Evolutionary conservation across 805 yeast species (phyloP).

Genomic region (Candida ulmi): DNA sequence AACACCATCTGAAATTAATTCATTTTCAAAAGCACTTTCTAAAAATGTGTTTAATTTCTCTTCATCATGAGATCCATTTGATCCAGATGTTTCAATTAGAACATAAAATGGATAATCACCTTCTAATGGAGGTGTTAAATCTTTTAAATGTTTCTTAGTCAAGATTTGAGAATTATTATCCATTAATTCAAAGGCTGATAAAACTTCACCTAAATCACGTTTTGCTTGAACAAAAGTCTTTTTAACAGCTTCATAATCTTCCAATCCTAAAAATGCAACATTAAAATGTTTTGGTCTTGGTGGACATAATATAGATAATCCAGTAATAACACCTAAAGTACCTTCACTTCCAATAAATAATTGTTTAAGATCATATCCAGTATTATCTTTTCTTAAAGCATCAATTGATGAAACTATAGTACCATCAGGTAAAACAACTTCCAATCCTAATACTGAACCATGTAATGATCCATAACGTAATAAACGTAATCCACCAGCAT

Average conservation of each 20-base stretch:
- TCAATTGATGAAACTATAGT: conserved; percentile 73
- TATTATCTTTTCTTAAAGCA: conserved; percentile 87
- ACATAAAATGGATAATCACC: conserved; percentile 83
- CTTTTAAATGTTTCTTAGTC: conserved; percentile 54
- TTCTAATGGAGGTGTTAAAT: conserved; percentile 71
- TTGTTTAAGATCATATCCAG: conserved; percentile 92
- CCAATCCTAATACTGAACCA: conserved; percentile 86
- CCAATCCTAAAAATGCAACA: conserved; percentile 83
- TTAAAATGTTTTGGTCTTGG: conserved; percentile 80
- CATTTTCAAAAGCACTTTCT: conserved; percentile 81
- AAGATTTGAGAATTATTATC: conserved; percentile 64
- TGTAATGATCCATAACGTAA: conserved; percentile 88
- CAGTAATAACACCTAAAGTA: conserved; percentile 85
- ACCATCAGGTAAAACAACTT: conserved; percentile 91
- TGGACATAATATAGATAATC: conserved; percentile 85
- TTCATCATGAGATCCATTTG: conserved; percentile 89
- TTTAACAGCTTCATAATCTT: conserved; percentile 79
- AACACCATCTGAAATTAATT: conserved; percentile 84
- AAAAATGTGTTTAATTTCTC: conserved; percentile 81
- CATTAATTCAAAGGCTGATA: conserved; percentile 94
- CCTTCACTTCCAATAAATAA: conserved; percentile 94
- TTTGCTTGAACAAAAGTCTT: conserved; percentile 75
- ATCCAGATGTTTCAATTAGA: conserved; percentile 93
- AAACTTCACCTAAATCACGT: conserved; percentile 71
- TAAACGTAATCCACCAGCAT: conserved; percentile 91